phyloP scores from a whole-genome alignment of 192 early-diverging fungal species.

The Oehlia diaphana region DNA sequence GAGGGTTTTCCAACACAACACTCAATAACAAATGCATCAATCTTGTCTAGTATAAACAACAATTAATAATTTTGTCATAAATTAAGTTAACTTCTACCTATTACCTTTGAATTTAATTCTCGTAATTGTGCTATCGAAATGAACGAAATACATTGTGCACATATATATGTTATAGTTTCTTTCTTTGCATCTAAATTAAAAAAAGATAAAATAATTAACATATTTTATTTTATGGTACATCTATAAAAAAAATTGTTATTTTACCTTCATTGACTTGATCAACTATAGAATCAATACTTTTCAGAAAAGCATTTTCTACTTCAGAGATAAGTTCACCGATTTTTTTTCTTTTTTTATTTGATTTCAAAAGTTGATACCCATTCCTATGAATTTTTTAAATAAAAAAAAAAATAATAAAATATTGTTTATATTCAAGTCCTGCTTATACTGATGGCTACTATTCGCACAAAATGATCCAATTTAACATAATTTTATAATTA shows the following conservation, averaged over 20 bases:
- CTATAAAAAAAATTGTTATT: neutral
- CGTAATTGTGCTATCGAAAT: neutral
- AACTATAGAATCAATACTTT: conserved; percentile 11
- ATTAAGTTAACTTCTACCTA: neutral
- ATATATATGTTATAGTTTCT: conserved; percentile 18
- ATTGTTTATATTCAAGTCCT: no score
- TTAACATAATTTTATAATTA: neutral
- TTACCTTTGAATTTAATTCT: conserved; percentile 25
- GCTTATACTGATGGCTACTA: no score
- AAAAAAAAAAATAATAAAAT: neutral
- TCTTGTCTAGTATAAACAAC: neutral
- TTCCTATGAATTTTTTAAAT: conserved; percentile 1
- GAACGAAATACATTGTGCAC: conserved; percentile 3
- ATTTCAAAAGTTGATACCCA: conserved; percentile 21
- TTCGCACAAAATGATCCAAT: no score
- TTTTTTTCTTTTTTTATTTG: neutral
- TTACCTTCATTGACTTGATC: conserved; percentile 7
- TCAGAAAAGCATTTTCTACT: conserved; percentile 20
- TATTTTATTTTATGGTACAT: no score
- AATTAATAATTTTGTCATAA: neutral
- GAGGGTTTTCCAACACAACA: neutral
- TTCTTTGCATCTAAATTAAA: neutral
- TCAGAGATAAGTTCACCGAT: conserved; percentile 18
- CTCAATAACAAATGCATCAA: neutral
- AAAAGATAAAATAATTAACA: neutral